These are phyloP conservation scores for Trichoderma cornu-damae DNA, from an alignment of 2,329 filamentous ascomycete genomes.

Conservation along the genomic window DNA sequence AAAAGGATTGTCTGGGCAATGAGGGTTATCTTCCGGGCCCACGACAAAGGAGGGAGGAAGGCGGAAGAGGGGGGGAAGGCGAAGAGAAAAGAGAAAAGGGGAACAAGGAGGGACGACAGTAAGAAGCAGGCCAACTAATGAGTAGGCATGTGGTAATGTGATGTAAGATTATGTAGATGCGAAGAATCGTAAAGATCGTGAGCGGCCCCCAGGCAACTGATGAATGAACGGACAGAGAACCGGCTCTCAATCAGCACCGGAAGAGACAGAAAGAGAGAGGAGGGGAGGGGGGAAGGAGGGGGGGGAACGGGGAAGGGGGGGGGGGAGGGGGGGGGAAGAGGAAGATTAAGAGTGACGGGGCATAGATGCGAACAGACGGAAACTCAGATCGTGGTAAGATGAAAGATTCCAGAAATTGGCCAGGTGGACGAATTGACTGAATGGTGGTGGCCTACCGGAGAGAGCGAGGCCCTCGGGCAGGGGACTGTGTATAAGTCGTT, in stretches of 20 bases:
- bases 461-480: constrained; percentile 15
- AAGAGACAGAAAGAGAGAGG: too few species aligned
- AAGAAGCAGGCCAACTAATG: constrained; percentile 8
- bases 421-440: constrained; percentile 7
- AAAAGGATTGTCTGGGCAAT: not conserved
- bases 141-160: constrained; percentile 3
- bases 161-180: constrained; percentile 11
- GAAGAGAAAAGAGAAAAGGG: not conserved
- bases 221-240: constrained; percentile 15
- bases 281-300: constrained; percentile 3
- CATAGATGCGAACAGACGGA: constrained; percentile 7
- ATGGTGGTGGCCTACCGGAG: constrained; percentile 11
- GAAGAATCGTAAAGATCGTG: constrained; percentile 15
- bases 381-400: not conserved
- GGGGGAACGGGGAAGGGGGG: not conserved
- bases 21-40: not conserved
- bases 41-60: not conserved
- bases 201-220: constrained; percentile 1
- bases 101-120: constrained; percentile 8
- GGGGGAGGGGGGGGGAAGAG: not conserved
- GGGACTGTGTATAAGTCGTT: constrained; percentile 17
- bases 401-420: constrained; percentile 11
- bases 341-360: constrained; percentile 14
- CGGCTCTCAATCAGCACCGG: constrained; percentile 14
- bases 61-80: not conserved